Conservation (phyloP, 805 yeast species). For the Candida berthetii region DNA sequence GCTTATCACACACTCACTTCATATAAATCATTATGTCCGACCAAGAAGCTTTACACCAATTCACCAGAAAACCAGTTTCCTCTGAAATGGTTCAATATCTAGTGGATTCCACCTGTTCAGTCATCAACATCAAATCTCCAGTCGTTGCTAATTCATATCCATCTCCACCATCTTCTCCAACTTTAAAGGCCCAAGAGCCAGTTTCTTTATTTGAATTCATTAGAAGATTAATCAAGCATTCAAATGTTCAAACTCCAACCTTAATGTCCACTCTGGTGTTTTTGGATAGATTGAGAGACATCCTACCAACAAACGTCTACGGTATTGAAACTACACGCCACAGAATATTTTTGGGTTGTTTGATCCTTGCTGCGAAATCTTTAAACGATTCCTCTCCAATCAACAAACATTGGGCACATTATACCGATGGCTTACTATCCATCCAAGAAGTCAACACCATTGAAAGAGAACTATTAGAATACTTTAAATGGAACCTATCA, state of each 20-base stretch:
- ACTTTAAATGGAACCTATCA: constrained; percentile 80
- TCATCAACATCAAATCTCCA: constrained; percentile 35
- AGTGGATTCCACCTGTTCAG: constrained; percentile 52
- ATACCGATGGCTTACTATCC: constrained; percentile 79
- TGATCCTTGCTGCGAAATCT: constrained; percentile 87
- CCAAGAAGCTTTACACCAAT: constrained; percentile 43
- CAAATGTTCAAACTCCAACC: constrained; percentile 93
- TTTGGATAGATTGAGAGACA: constrained; percentile 65
- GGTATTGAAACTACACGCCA: constrained; percentile 94
- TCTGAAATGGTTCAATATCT: constrained; percentile 52
- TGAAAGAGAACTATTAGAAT: constrained; percentile 79
- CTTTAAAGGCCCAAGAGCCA: neutral
- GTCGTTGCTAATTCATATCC: constrained; percentile 22
- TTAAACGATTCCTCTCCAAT: constrained; percentile 92
- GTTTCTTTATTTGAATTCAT: constrained; percentile 57
- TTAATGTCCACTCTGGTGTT: constrained; percentile 89
- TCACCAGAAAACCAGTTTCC: constrained; percentile 49
- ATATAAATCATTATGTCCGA: constrained; percentile 27
- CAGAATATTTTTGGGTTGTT: constrained; percentile 83
- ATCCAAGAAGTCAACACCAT: constrained; percentile 82
- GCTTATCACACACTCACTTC: neutral
- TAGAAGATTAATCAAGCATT: constrained; percentile 61
- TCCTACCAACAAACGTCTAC: constrained; percentile 80
- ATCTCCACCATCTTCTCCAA: constrained; percentile 34
- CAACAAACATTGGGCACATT: constrained; percentile 93